Conservation (phyloP, 768 basidiomycete species). For the Rhizopogon salebrosus region DNA sequence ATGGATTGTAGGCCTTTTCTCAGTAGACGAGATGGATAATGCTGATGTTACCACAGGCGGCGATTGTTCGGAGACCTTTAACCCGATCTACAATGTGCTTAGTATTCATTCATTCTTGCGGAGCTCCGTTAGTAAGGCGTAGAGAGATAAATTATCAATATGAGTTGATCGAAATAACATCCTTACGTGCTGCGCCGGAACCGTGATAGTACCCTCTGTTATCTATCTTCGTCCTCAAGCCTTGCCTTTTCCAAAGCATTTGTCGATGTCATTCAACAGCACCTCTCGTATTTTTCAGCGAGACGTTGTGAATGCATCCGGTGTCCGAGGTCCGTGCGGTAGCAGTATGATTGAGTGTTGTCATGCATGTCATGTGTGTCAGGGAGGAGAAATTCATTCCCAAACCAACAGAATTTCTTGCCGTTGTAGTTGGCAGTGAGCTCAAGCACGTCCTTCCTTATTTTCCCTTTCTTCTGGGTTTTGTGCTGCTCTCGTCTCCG, state of each 20-base stretch:
- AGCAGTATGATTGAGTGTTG: neutral
- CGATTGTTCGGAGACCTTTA: constrained; percentile 59
- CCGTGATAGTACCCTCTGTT: neutral
- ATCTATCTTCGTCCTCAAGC: neutral
- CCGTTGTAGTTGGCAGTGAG: neutral
- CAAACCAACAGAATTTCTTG: constrained; percentile 4
- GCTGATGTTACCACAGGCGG: constrained; percentile 39
- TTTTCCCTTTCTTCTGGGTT: constrained; percentile 15
- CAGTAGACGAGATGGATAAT: neutral
- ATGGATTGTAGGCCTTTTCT: constrained; percentile 50
- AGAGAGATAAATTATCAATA: neutral
- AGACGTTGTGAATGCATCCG: neutral
- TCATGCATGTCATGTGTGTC: neutral
- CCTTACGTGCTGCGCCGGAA: neutral
- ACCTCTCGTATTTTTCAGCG: neutral
- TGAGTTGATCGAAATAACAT: neutral
- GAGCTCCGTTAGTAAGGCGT: neutral
- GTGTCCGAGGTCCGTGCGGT: constrained; percentile 16
- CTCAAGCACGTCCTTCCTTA: constrained; percentile 2
- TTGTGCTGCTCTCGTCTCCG: constrained; percentile 8
- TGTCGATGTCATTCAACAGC: neutral
- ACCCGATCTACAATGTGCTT: neutral
- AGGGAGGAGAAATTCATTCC: neutral
- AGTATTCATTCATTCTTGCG: neutral
- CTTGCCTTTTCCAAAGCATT: neutral